Percentiles rank a stretch among this genome's conserved stretches.
phyloP scores from a whole-genome alignment of 169 alveolate species.

The Cryptosporidium bovis region DNA sequence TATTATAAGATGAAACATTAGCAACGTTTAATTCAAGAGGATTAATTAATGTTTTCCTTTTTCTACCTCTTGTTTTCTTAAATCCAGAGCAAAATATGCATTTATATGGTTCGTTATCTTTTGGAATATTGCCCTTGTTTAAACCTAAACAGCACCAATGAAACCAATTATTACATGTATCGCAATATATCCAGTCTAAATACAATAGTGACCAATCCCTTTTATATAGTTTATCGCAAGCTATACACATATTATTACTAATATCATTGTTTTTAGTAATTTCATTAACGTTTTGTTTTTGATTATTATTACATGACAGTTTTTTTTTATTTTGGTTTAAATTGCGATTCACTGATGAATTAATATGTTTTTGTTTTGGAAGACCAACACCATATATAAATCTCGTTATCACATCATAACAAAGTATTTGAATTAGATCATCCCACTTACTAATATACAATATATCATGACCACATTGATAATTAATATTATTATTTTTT shows the following conservation, averaged over 20 bases:
- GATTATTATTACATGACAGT: neutral
- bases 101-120: slow-evolving; percentile 47
- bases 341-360: slow-evolving; percentile 1
- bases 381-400: slow-evolving; percentile 56
- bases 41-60: slow-evolving; percentile 3
- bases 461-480: slow-evolving; percentile 33
- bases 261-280: neutral
- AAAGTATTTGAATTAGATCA: slow-evolving; percentile 36
- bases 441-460: slow-evolving; percentile 46
- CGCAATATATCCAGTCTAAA: slow-evolving; percentile 70
- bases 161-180: slow-evolving; percentile 64
- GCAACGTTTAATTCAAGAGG: too few species aligned
- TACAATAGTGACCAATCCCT: slow-evolving; percentile 30
- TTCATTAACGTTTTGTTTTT: neutral
- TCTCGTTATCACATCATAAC: slow-evolving; percentile 40
- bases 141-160: slow-evolving; percentile 70
- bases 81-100: slow-evolving; percentile 24
- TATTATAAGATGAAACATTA: too few species aligned
- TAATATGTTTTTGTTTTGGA: slow-evolving; percentile 36
- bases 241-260: slow-evolving; percentile 14
- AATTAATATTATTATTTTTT: neutral
- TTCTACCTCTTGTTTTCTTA: neutral
- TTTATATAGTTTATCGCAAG: slow-evolving; percentile 52
- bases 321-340: neutral
- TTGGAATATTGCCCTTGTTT: slow-evolving; percentile 20